Percentiles rank a stretch among this genome's conserved stretches.
These are phyloP conservation scores for Murraya koenigii DNA, from an alignment of 345 rosid species.

Conservation along the genomic window DNA sequence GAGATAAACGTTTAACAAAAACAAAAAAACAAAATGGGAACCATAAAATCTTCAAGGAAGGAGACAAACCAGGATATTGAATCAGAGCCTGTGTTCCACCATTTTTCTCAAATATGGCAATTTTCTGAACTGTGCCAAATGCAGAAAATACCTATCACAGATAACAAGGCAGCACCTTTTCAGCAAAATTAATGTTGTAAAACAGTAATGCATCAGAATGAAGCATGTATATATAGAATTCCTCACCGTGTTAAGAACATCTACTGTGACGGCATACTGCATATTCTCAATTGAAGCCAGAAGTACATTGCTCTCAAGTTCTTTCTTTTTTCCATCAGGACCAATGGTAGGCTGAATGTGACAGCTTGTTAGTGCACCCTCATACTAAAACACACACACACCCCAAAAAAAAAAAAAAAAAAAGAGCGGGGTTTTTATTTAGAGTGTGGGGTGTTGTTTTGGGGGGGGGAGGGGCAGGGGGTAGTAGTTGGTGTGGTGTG, in stretches of 20 bases:
- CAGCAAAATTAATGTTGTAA: constrained; percentile 3
- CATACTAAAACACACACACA: background rate
- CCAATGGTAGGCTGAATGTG: constrained; percentile 62
- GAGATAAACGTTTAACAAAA: background rate
- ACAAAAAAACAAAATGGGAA: background rate
- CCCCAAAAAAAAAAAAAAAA: no score
- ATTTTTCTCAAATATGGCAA: constrained; percentile 94
- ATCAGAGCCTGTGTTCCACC: constrained; percentile 92
- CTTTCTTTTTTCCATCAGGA: constrained; percentile 88
- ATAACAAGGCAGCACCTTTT: constrained; percentile 5
- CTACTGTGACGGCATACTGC: constrained; percentile 97
- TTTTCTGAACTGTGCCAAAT: constrained; percentile 88
- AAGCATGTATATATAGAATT: constrained; percentile 9
- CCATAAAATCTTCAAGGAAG: constrained; percentile 3
- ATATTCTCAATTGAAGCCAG: constrained; percentile 94
- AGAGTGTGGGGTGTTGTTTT: no score
- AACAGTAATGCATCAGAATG: background rate
- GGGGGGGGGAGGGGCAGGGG: no score
- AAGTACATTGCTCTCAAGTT: constrained; percentile 89
- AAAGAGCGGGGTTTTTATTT: no score
- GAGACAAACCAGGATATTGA: constrained; percentile 75
- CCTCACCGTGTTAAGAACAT: constrained; percentile 83
- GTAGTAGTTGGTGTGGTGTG: no score
- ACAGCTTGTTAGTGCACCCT: constrained; percentile 20
- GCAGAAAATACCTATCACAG: constrained; percentile 72